Base-by-base conservation (phyloP, 2,329 filamentous ascomycete genomes). In the Colletotrichum sp. region DNA sequence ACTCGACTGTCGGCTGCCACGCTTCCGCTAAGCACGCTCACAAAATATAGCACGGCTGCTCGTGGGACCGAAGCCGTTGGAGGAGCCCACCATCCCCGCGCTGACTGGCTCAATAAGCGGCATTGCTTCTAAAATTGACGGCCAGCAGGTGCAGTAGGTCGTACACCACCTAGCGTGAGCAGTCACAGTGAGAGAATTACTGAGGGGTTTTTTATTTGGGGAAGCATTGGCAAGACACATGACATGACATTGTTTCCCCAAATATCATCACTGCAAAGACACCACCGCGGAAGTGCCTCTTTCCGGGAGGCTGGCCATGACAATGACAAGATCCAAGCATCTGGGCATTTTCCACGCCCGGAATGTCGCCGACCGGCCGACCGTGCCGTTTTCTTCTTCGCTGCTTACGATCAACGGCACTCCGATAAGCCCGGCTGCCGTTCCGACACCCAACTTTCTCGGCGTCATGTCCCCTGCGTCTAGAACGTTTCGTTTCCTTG, bases 21-120 rank as follows among this genome's bases (percentile, higher is more conserved):
- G 36, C 36, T 66, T 34, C 68, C 68, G 39, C 62, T 43, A 73
- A 56, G 62, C 61, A 72, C 27, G 27, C 25, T 52, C 32, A 43
- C 43, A 66, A 66, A 52, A 55, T 67, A 76, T 75, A 75, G 74
- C 66, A 76, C 74, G 74, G 74, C 66, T 56, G 36, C 65, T 66
- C 48, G 30, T 25, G 36, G 36, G 27, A 52, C 74, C 71, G 66
- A 75, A 52, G 61, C 48, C 61, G 32, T 55, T 58, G 22, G 56
- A 61, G 22, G 36, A 22, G 52, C 12, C 52, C 55, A 39, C 58
- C 48, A 32, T 52, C 28, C 48, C 27, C 60, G 27, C 52, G 70
- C 74, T 76, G 36, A 75, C 74, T 75, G 71, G 74, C 65, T 74
- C 66, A 70, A 70, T 55, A 66, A 74, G 71, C 74, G 65, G 74